Base-by-base conservation (phyloP, 495 filamentous ascomycete species). In the Xylaria telfairii region DNA sequence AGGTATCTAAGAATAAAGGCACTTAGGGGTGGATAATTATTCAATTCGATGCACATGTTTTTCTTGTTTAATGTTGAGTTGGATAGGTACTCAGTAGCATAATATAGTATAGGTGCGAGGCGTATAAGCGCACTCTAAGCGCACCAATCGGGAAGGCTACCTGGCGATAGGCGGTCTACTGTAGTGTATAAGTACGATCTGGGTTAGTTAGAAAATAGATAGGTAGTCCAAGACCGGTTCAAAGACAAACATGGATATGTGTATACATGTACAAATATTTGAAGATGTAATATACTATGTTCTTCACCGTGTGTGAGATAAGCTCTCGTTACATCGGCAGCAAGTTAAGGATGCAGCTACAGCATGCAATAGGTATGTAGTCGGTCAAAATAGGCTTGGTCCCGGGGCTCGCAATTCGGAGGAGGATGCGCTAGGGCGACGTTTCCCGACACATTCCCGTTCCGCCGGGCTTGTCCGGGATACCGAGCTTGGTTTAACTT, bases 341-440 rank as follows among this genome's bases (percentile, higher is more conserved):
- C 10, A 26, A 51, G 47, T 51, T 12, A 2, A 51, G 47, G 9
- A 24, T 2, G 9, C n/a, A 51, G 47, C 24, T 26, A 10, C 7
- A 51, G 24, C 3, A 51, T 51, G 47, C 47, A 47, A 47, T 42
- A 42, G 13, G 13, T 42, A 46, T 17, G 42, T 28, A 37, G 34
- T 37, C 34, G 3, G 34, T 37, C 34, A 37, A 37, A 37, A 37
- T 3, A 53, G 49, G 49, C 49, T 53, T 53, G 49, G 24, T 15
- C 49, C 9, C 10, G 60, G 28, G 59, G n/a, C 21, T n/a, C n/a
- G 61, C 42, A 15, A n/a, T 42, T n/a, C n/a, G 32, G 19, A 57
- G 65, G 65, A 39, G 3, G 34, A n/a, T 41, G 65, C 47, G 63
- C 63, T 66, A 66, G 49, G 32, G 28, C n/a, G 19, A 19, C 60